Conservation (phyloP, 2,329 filamentous ascomycete genomes). For the Trichoderma sp. region DNA sequence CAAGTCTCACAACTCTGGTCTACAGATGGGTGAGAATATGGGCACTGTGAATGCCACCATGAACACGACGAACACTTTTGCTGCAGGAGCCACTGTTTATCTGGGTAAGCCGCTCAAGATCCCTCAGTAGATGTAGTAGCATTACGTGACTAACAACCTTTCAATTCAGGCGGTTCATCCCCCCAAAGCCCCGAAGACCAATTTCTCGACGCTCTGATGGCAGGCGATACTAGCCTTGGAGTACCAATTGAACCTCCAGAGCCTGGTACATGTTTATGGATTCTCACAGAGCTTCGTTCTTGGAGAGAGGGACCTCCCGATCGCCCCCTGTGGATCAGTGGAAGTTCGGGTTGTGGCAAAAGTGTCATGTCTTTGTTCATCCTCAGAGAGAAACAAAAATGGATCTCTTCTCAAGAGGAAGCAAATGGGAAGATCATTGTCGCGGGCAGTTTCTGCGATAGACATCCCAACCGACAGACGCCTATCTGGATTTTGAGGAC, state of each 20-base stretch:
- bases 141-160: not conserved
- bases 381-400: not conserved
- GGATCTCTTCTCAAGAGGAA: not conserved
- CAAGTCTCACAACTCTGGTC: not conserved
- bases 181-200: not conserved
- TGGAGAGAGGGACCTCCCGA: not conserved
- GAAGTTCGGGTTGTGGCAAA: constrained; percentile 1
- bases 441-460: constrained; percentile 1
- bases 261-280: not conserved
- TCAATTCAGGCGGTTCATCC: not conserved
- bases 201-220: not conserved
- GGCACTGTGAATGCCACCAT: not conserved
- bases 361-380: constrained; percentile 8
- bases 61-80: not conserved
- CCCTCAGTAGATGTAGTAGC: too few relatives aligned
- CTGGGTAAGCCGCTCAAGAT: not conserved
- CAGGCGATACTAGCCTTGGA: not conserved
- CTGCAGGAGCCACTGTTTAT: not conserved
- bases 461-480: not conserved
- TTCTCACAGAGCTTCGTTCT: not conserved
- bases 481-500: constrained; percentile 2
- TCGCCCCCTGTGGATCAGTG: not conserved
- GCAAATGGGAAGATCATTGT: not conserved
- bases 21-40: not conserved
- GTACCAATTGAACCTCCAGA: not conserved